These are phyloP conservation scores for Aureobasidium sp. DNA, from an alignment of 2,329 filamentous ascomycete genomes.

Conservation along the genomic window DNA sequence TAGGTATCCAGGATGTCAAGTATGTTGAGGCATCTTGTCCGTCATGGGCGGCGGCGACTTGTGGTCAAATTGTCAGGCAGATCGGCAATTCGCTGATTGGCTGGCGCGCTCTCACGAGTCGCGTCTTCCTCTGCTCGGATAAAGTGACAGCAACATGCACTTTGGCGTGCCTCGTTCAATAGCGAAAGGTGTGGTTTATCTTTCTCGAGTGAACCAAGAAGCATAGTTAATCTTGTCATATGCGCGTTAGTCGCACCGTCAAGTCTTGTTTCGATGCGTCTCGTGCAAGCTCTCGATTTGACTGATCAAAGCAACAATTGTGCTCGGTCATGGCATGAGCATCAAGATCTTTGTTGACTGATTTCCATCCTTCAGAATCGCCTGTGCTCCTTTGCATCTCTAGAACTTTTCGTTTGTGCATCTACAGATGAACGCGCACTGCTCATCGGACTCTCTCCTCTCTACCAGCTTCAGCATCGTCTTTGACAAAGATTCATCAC, in stretches of 20 bases:
- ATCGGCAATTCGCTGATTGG: neutral
- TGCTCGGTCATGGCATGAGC: conserved; percentile 2
- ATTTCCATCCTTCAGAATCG: neutral
- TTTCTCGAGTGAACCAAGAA: neutral
- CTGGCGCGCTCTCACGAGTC: neutral
- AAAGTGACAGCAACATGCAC: too few species aligned
- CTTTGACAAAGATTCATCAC: too few species aligned
- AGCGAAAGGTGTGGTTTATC: too few species aligned
- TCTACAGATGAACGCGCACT: too few species aligned
- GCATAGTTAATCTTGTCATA: neutral
- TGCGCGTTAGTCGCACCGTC: neutral
- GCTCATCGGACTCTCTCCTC: too few species aligned
- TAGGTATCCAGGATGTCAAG: neutral
- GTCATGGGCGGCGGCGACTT: neutral
- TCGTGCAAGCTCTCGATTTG: neutral
- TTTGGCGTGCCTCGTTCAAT: too few species aligned
- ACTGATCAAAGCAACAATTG: neutral
- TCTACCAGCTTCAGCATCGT: too few species aligned
- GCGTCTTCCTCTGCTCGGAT: neutral
- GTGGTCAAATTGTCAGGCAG: neutral
- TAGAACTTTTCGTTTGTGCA: too few species aligned
- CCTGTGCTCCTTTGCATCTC: too few species aligned
- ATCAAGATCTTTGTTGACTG: neutral
- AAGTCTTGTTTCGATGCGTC: conserved; percentile 1
- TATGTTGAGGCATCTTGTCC: neutral